Percentiles rank a stretch among this genome's conserved stretches.
Conservation (phyloP, 148 eudicot species). For the Rhododendron griersonianum region DNA sequence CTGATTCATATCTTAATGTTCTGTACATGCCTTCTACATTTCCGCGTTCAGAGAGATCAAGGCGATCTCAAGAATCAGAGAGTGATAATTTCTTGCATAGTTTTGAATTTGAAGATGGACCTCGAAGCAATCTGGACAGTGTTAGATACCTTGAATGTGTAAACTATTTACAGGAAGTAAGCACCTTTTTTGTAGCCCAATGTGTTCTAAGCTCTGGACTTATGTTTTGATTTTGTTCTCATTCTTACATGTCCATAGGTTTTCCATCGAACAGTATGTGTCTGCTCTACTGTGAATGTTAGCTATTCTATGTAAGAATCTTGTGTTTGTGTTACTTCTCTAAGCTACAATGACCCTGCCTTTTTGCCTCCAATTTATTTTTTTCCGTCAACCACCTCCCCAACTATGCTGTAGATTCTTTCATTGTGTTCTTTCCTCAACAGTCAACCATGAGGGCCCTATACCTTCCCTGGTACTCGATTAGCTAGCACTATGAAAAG, state of each 20-base stretch:
- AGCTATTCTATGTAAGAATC: neutral
- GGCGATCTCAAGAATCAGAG: conserved; percentile 54
- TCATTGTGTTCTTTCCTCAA: neutral
- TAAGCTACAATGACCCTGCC: neutral
- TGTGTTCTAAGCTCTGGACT: neutral
- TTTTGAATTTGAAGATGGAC: conserved; percentile 68
- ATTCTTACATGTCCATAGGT: neutral
- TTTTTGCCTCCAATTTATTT: neutral
- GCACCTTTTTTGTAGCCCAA: conserved; percentile 10
- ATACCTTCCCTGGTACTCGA: neutral
- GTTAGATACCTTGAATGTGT: conserved; percentile 85
- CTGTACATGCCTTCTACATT: conserved; percentile 94
- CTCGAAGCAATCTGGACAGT: conserved; percentile 90
- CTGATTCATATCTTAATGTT: conserved; percentile 97
- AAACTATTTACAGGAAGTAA: conserved; percentile 87
- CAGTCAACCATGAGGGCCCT: neutral
- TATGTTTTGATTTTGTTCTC: neutral
- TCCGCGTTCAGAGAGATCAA: conserved; percentile 92
- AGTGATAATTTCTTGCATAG: conserved; percentile 44
- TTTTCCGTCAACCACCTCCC: neutral
- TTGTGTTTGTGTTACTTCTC: neutral
- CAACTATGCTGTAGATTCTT: neutral
- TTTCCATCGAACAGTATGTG: neutral
- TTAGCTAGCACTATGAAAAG: neutral
- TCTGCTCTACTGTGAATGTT: neutral